Percentiles rank a stretch among this genome's conserved stretches.
phyloP scores from a whole-genome alignment of 169 alveolate species.

The Plasmodium coatneyi region DNA sequence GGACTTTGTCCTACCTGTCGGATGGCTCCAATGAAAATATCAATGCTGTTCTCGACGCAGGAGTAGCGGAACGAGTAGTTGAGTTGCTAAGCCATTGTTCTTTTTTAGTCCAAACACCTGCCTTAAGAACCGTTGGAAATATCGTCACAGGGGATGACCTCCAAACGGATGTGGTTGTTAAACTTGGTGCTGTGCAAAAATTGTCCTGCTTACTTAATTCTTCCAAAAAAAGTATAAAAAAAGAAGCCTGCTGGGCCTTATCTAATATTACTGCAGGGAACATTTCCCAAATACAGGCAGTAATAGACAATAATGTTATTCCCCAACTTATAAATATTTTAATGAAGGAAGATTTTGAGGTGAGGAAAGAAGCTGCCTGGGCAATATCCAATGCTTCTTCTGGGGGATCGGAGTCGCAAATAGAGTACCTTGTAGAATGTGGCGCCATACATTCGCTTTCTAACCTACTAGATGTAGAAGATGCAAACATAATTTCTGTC shows the following conservation, averaged over 20 bases:
- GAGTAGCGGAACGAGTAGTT: slow-evolving; percentile 93
- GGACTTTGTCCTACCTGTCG: slow-evolving; percentile 95
- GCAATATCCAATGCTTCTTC: slow-evolving; percentile 97
- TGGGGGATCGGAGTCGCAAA: slow-evolving; percentile 90
- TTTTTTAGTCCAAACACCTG: slow-evolving; percentile 94
- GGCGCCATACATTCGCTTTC: slow-evolving; percentile 94
- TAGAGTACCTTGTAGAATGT: slow-evolving; percentile 90
- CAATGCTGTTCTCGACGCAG: slow-evolving; percentile 90
- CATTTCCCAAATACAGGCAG: slow-evolving; percentile 92
- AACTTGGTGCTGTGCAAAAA: slow-evolving; percentile 92
- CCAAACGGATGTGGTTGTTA: slow-evolving; percentile 95
- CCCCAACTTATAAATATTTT: slow-evolving; percentile 89
- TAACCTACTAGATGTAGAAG: slow-evolving; percentile 89
- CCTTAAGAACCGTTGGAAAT: slow-evolving; percentile 97
- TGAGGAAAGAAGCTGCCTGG: slow-evolving; percentile 98
- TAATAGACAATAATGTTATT: slow-evolving; percentile 87
- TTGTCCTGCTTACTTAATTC: slow-evolving; percentile 89
- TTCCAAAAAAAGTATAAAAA: slow-evolving; percentile 92
- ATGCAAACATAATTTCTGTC: slow-evolving; percentile 93
- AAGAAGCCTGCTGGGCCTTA: slow-evolving; percentile 98
- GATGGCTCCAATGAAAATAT: slow-evolving; percentile 95
- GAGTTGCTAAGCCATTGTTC: slow-evolving; percentile 90
- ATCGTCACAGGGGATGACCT: slow-evolving; percentile 96
- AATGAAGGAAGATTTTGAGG: slow-evolving; percentile 93
- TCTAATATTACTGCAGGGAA: slow-evolving; percentile 97